Conservation (phyloP, 176 grass and related monocot genomes). For the Carex kokanica region DNA sequence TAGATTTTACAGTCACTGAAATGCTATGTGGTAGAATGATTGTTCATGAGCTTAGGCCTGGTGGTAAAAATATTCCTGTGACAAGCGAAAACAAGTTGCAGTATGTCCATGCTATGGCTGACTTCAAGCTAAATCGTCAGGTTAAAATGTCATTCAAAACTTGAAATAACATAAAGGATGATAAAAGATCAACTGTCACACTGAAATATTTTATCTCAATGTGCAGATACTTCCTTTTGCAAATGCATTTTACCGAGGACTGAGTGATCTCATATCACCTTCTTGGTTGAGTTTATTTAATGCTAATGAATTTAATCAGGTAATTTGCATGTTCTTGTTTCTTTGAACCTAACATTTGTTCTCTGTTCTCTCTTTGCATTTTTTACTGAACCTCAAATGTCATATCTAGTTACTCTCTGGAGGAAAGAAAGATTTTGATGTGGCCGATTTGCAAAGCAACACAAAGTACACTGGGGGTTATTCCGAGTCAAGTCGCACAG, state of each 20-base stretch:
- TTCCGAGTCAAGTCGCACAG: conserved; percentile 76
- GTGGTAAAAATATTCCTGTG: conserved; percentile 85
- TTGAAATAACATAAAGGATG: conserved; percentile 1
- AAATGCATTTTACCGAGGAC: conserved; percentile 95
- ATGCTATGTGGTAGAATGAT: conserved; percentile 79
- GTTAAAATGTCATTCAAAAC: conserved; percentile 29
- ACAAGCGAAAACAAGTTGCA: conserved; percentile 93
- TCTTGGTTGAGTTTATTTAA: conserved; percentile 96
- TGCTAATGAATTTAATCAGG: conserved; percentile 99
- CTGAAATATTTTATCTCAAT: conserved; percentile 11
- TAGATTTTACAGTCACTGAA: conserved; percentile 96
- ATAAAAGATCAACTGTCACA: background rate
- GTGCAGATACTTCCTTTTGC: conserved; percentile 89
- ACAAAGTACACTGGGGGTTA: conserved; percentile 98
- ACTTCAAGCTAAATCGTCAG: conserved; percentile 92
- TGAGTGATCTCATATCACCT: conserved; percentile 81
- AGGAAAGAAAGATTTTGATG: conserved; percentile 72
- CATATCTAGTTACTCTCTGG: conserved; percentile 84
- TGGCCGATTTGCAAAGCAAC: conserved; percentile 76
- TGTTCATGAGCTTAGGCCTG: conserved; percentile 84
- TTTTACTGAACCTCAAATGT: conserved; percentile 34
- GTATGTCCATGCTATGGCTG: conserved; percentile 95
- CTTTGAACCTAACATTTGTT: background rate
- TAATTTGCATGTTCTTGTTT: conserved; percentile 29
- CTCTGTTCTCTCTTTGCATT: background rate